Evolutionary conservation across 352 stramenopile genomes (phyloP).

Genomic region (Sclerospora graminicola): DNA sequence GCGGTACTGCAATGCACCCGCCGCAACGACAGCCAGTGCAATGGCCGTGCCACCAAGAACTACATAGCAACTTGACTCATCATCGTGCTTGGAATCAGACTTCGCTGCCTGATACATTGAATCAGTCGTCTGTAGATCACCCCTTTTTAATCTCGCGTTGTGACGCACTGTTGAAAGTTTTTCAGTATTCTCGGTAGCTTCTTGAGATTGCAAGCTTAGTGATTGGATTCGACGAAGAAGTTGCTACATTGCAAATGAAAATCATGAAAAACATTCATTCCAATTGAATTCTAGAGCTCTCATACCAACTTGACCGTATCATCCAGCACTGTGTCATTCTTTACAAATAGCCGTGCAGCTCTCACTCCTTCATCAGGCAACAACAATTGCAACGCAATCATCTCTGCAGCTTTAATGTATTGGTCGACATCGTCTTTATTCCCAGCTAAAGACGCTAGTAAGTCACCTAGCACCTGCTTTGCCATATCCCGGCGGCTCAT

Average conservation of each 20-base stretch:
- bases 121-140: conserved; percentile 2
- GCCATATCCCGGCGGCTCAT: conserved; percentile 37
- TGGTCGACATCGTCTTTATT: conserved; percentile 5
- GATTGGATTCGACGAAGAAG: conserved; percentile 27
- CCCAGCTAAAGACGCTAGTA: conserved; percentile 11
- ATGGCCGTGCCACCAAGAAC: conserved; percentile 41
- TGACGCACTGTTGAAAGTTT: conserved; percentile 1
- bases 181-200: conserved; percentile 4
- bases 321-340: conserved; percentile 27
- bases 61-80: conserved; percentile 25
- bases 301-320: conserved; percentile 35
- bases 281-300: not conserved
- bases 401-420: conserved; percentile 22
- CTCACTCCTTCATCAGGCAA: conserved; percentile 30
- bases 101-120: conserved; percentile 2
- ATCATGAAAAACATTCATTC: no score
- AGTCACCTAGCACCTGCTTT: conserved; percentile 16
- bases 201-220: conserved; percentile 9
- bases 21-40: conserved; percentile 30
- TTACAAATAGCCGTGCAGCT: conserved; percentile 25
- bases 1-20: conserved; percentile 38
- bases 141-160: not conserved
- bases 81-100: conserved; percentile 12
- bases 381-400: conserved; percentile 40
- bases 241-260: conserved; percentile 15